Percentiles rank a stretch among this genome's conserved stretches.
Conservation (phyloP, 768 basidiomycete species). For the Sporobolomyces roseus region DNA sequence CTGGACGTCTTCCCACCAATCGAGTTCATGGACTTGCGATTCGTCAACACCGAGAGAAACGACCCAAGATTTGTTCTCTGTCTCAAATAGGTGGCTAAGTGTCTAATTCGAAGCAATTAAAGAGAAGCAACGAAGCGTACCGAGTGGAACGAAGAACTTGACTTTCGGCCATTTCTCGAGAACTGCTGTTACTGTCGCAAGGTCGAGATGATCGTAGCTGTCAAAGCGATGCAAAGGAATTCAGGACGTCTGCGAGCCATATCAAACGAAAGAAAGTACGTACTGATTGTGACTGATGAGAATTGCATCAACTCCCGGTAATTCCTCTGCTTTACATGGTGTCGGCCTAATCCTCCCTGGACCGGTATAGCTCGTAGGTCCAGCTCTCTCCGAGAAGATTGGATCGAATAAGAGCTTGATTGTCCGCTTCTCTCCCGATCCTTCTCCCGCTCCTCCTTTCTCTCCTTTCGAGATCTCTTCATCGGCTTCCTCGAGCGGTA, state of each 20-base stretch:
- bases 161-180: conserved; percentile 43
- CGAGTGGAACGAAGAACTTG: conserved; percentile 52
- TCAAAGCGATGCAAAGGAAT: no score
- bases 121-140: conserved; percentile 25
- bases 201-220: conserved; percentile 55
- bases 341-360: conserved; percentile 48
- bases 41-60: conserved; percentile 47
- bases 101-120: neutral
- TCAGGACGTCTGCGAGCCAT: no score
- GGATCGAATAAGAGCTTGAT: conserved; percentile 52
- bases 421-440: conserved; percentile 42
- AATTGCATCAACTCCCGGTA: conserved; percentile 52
- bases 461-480: neutral
- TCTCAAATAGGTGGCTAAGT: conserved; percentile 6
- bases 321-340: conserved; percentile 51
- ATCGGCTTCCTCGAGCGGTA: conserved; percentile 8
- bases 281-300: conserved; percentile 54
- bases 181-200: conserved; percentile 48
- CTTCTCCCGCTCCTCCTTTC: conserved; percentile 45
- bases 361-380: conserved; percentile 47
- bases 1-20: conserved; percentile 52
- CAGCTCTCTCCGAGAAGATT: conserved; percentile 51
- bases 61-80: conserved; percentile 48
- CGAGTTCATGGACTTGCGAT: conserved; percentile 49
- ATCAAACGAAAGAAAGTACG: neutral